phyloP scores from a whole-genome alignment of 1,284 basidiomycete genomes.

The Exobasidium rhododendri region DNA sequence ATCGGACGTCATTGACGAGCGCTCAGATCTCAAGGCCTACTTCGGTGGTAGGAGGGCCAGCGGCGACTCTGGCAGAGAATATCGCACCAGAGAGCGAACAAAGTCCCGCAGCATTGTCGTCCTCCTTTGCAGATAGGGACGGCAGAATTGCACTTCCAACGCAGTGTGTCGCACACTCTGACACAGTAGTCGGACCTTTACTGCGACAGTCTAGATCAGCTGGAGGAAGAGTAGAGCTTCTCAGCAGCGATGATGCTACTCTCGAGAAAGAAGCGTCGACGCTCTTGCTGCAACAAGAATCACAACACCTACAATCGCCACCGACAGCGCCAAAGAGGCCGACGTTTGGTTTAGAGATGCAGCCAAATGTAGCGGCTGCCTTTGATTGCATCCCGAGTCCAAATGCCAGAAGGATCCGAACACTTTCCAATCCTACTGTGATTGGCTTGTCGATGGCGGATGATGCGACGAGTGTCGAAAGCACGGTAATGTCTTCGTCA shows the following conservation, averaged over 20 bases:
- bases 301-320: too few species aligned
- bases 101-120: background rate
- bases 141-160: too few species aligned
- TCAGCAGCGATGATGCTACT: background rate
- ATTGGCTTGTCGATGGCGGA: background rate
- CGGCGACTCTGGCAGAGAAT: background rate
- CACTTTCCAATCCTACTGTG: background rate
- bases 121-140: background rate
- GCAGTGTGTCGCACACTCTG: background rate
- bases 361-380: slow-evolving; percentile 13
- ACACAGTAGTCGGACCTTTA: background rate
- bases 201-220: background rate
- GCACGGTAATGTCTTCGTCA: background rate
- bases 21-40: background rate
- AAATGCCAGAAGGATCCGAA: background rate
- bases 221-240: background rate
- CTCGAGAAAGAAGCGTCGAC: background rate
- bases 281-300: slow-evolving; percentile 1
- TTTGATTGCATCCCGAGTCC: slow-evolving; percentile 14
- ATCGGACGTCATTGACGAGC: background rate
- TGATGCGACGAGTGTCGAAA: background rate
- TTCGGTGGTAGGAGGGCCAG: background rate
- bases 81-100: background rate
- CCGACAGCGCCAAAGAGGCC: slow-evolving; percentile 6
- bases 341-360: slow-evolving; percentile 13